Percentiles rank a stretch among this genome's conserved stretches.
phyloP scores from a whole-genome alignment of 78 protist genomes.

The Bodo saltans region DNA sequence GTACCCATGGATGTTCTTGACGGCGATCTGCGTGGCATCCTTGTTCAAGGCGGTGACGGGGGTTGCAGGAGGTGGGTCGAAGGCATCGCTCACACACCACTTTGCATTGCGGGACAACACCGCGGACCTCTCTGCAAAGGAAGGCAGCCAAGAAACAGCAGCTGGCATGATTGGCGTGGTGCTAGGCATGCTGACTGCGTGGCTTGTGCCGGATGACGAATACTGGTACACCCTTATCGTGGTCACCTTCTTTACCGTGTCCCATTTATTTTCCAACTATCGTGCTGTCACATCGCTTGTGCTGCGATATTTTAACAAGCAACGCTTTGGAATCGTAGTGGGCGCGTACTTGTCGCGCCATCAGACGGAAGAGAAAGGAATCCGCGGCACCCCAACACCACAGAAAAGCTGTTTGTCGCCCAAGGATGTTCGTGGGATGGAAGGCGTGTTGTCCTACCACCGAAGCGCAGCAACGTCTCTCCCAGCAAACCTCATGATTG shows the following conservation, averaged over 20 bases:
- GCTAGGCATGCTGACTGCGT: not conserved
- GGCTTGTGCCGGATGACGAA: not conserved
- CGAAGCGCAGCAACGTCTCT: too few relatives aligned
- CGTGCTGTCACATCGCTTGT: not conserved
- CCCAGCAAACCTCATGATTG: too few relatives aligned
- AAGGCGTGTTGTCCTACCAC: too few relatives aligned
- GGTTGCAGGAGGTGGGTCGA: conserved; percentile 54
- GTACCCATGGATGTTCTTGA: conserved; percentile 26
- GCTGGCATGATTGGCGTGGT: conserved; percentile 11
- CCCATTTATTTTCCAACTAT: conserved; percentile 8
- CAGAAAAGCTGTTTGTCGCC: too few relatives aligned
- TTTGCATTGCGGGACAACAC: conserved; percentile 25
- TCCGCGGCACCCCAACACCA: too few relatives aligned
- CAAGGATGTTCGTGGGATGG: too few relatives aligned
- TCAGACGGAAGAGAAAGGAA: too few relatives aligned
- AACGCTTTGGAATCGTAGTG: not conserved
- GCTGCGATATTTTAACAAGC: conserved; percentile 8
- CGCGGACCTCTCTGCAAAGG: conserved; percentile 43
- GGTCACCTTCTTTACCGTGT: conserved; percentile 4
- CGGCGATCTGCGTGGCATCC: conserved; percentile 21
- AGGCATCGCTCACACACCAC: conserved; percentile 42
- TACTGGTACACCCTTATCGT: not conserved
- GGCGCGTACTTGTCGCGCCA: too few relatives aligned
- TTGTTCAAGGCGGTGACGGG: conserved; percentile 34
- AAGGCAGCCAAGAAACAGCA: conserved; percentile 29